Base-by-base conservation (phyloP, 495 filamentous ascomycete species). In the Parathielavia hyrcaniae region DNA sequence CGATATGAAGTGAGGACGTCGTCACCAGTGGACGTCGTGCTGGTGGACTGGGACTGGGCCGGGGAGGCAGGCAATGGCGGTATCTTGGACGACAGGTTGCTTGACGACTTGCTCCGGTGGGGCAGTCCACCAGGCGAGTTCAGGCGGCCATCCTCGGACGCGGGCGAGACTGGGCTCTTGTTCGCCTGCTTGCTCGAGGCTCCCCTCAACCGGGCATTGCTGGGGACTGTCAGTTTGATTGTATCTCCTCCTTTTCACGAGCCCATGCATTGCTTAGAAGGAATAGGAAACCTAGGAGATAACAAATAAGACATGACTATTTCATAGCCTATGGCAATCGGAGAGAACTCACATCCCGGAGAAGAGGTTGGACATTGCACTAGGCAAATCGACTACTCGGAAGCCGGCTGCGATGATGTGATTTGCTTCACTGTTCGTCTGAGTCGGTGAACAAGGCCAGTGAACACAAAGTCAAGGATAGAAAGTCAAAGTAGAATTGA, bases 311-410 rank as follows among this genome's bases (percentile, higher is more conserved):
- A 30, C 26, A n/a, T 30, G 26, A 30, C 26, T 30, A 3, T 6
- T 30, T 30, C 26, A 30, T 30, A n/a, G 26, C 6, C 26, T 30
- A 30, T 30, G 26, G 26, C 26, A 30, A 2, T 30, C 6, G 26
- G 26, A 6, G 26, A 10, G 8, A 48, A 87, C 86, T 79, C 79
- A 89, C 87, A 90, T 86, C 69, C 86, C 86, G 68, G 86, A 87
- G 66, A 90, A 87, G 68, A 89, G 79, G 70, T 84, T 87, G 58
- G 86, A 84, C 87, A 90, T 90, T 55, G 63, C 80, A 63, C 34
- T 51, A 17, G 13, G 26, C 46, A 58, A 53, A 50, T 6, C 26
- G 26, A 6, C 26, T 3, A 34, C 13, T 35, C 2, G 7, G 1
- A n/a, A n/a, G 5, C 26, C 32, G 16, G 13, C 30, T 35, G 32